Conservation (phyloP, 139 green algal genomes). For the Chlamydomonas sphaeroides region DNA sequence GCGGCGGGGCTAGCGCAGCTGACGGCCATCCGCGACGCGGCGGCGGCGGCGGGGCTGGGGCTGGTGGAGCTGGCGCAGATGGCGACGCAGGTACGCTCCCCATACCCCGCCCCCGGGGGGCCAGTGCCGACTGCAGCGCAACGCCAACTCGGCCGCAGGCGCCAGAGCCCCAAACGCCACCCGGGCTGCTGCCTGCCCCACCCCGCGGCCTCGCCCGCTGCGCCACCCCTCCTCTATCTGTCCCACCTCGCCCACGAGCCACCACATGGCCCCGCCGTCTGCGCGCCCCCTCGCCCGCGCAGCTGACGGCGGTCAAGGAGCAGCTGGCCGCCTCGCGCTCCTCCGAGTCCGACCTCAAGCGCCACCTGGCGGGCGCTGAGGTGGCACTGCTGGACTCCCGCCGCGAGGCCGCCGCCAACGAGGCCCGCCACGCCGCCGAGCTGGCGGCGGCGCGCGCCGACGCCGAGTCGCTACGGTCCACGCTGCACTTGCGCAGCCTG, state of each 20-base stretch:
- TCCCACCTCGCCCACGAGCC: too few relatives aligned
- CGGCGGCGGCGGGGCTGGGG: not conserved
- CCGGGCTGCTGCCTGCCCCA: too few relatives aligned
- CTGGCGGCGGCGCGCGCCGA: not conserved
- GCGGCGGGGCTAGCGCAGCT: not conserved
- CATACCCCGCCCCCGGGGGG: too few relatives aligned
- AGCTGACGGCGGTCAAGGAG: not conserved
- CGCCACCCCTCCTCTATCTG: too few relatives aligned
- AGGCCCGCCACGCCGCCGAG: not conserved
- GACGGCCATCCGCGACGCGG: not conserved
- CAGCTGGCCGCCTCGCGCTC: not conserved
- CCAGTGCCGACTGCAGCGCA: too few relatives aligned
- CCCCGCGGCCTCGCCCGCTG: too few relatives aligned
- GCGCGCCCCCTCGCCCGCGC: too few relatives aligned
- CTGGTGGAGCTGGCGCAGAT: conserved; percentile 30
- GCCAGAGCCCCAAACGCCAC: too few relatives aligned
- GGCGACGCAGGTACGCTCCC: not conserved
- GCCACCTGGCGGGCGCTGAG: conserved; percentile 5
- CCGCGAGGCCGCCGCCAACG: not conserved
- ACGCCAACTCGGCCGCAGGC: too few relatives aligned
- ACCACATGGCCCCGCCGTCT: too few relatives aligned
- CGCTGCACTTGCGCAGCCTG: conserved; percentile 17
- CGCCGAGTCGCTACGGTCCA: not conserved
- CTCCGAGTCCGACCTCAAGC: conserved; percentile 6
- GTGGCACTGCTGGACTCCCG: conserved; percentile 2